phyloP scores from a whole-genome alignment of 176 grass and related monocot genomes.

The Carex cristatella region DNA sequence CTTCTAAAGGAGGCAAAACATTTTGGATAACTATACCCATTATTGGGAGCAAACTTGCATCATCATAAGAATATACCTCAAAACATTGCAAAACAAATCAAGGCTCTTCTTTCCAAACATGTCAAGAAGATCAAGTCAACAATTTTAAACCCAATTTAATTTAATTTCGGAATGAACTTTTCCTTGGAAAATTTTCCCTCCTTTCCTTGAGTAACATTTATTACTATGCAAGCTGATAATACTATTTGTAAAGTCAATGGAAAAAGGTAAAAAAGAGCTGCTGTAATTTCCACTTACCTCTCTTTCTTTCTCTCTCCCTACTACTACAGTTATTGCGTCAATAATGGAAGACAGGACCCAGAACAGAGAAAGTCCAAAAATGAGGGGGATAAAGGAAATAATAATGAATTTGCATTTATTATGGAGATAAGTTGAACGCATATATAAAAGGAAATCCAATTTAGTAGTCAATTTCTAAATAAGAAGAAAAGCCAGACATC shows the following conservation, averaged over 20 bases:
- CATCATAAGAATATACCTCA: neutral
- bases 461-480: conserved; percentile 14
- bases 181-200: neutral
- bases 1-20: conserved; percentile 47
- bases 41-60: conserved; percentile 16
- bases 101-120: neutral
- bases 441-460: conserved; percentile 1
- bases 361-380: conserved; percentile 23
- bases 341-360: conserved; percentile 30
- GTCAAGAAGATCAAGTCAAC: neutral
- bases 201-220: conserved; percentile 14
- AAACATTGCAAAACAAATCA: neutral
- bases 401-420: conserved; percentile 30
- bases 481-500: neutral
- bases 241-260: conserved; percentile 23
- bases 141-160: neutral
- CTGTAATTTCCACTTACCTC: conserved; percentile 12
- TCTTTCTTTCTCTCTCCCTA: conserved; percentile 11
- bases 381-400: conserved; percentile 20
- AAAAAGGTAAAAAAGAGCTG: conserved; percentile 8
- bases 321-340: conserved; percentile 16
- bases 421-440: conserved; percentile 11
- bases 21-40: conserved; percentile 45
- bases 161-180: neutral
- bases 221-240: conserved; percentile 11